Base-by-base conservation (phyloP, 2,329 filamentous ascomycete genomes). In the Alternaria brassicicola region DNA sequence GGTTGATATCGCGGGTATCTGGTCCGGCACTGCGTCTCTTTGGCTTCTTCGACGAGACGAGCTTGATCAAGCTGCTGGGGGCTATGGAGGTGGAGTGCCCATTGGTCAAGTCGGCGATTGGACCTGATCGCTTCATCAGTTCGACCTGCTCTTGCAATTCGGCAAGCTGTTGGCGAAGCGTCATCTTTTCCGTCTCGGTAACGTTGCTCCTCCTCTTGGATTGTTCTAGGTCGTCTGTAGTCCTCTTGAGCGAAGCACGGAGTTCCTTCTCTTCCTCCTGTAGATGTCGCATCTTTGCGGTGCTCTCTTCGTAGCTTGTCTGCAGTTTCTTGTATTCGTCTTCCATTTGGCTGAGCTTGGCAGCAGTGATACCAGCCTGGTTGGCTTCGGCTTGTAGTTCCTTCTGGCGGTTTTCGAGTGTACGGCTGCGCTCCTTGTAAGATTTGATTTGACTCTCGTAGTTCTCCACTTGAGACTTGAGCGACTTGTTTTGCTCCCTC, bases 371-470 rank as follows among this genome's bases (percentile, higher is more conserved):
- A 80, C 95, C 95, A 53, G 94, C 95, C 80, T 98, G 94, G 78
- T 99, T 99, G 60, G 95, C 95, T 78, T 99, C 95, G 31, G 90
- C 89, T 78, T 99, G 95, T 54, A 99, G 84, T 76, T 99, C 95
- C 81, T 96, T 97, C 45, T 93, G 90, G 55, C 93, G 87, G 53
- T 88, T 88, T 79, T 99, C 95, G 64, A 98, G 84, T 21, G 91
- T 89, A 71, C 93, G 97, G 79, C 97, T 92, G 65, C 93, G 88
- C 70, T 87, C 93, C 82, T 96, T 93, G 92, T 93, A 97, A 26
- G 92, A 96, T 78, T 96, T 96, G 81, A 99, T 88, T 79, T 99
- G 95, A 67, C 86, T 89, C 78, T 99, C 94, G 81, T 98, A 97
- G 78, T 91, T 97, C 79, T 97, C 92, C 47, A 99, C 89, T 78